Conservation (phyloP, 345 rosid species). For the Camelina neglecta region DNA sequence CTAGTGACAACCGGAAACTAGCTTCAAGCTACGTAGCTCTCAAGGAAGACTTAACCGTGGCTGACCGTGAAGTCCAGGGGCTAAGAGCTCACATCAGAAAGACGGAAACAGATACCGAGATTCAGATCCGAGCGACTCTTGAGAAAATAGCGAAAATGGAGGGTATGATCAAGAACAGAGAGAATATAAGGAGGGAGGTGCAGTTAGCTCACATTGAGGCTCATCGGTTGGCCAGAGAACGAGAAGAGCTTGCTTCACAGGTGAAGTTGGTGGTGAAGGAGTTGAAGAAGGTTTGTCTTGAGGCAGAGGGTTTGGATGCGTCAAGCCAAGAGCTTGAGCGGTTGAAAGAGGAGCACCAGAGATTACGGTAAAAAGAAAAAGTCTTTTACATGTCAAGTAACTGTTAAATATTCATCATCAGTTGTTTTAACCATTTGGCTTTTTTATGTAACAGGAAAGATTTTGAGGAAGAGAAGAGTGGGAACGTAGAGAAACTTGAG, state of each 20-base stretch:
- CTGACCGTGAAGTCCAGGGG: conserved; percentile 63
- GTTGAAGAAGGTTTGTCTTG: conserved; percentile 51
- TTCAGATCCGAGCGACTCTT: conserved; percentile 65
- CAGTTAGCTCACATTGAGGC: conserved; percentile 73
- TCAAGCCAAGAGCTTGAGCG: conserved; percentile 64
- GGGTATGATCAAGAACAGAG: conserved; percentile 58
- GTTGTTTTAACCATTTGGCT: conserved; percentile 13
- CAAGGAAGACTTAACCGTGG: conserved; percentile 61
- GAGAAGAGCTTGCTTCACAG: conserved; percentile 63
- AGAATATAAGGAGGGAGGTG: conserved; percentile 68
- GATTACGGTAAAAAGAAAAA: conserved; percentile 57
- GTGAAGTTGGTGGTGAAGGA: conserved; percentile 65
- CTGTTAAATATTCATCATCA: conserved; percentile 19
- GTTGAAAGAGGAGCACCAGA: conserved; percentile 66
- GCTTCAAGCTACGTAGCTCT: conserved; percentile 58
- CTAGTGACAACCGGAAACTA: conserved; percentile 66
- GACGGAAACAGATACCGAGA: conserved; percentile 73
- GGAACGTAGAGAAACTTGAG: conserved; percentile 65
- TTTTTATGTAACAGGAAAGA: conserved; percentile 52
- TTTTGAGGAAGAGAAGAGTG: conserved; percentile 70
- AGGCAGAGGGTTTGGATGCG: conserved; percentile 57
- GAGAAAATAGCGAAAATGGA: conserved; percentile 75
- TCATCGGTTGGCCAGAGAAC: conserved; percentile 61
- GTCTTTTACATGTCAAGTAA: conserved; percentile 19
- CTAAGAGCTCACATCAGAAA: conserved; percentile 72